These are phyloP conservation scores for Scleroderma citrinum DNA, from an alignment of 768 basidiomycete species.

Conservation along the genomic window DNA sequence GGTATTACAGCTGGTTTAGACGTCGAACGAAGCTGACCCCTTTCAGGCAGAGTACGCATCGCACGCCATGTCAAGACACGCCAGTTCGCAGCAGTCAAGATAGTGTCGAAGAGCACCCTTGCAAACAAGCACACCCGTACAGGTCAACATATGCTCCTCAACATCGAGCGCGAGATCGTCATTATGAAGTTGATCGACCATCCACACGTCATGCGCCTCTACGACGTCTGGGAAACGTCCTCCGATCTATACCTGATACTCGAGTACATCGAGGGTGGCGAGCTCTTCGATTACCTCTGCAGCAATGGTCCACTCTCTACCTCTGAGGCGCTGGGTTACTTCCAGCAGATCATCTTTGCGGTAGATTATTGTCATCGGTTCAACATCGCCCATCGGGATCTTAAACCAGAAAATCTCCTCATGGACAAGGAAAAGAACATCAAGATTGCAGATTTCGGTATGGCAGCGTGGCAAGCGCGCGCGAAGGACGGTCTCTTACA, in stretches of 20 bases:
- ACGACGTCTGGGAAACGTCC: conserved; percentile 96
- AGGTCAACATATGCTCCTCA: conserved; percentile 52
- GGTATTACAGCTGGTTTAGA: conserved; percentile 50
- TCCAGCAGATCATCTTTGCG: conserved; percentile 89
- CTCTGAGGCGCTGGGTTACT: conserved; percentile 75
- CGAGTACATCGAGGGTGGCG: conserved; percentile 92
- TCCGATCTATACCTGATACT: conserved; percentile 85
- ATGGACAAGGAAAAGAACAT: conserved; percentile 79
- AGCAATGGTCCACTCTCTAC: conserved; percentile 64
- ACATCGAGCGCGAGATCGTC: conserved; percentile 90
- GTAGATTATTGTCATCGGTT: conserved; percentile 93
- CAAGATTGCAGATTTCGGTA: conserved; percentile 97
- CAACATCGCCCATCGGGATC: conserved; percentile 89
- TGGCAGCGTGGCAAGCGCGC: conserved; percentile 85
- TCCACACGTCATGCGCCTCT: conserved; percentile 89
- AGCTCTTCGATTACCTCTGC: conserved; percentile 91
- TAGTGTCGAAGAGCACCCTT: conserved; percentile 71
- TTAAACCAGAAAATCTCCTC: conserved; percentile 92
- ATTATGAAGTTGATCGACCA: conserved; percentile 97
- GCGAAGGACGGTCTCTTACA: conserved; percentile 52
- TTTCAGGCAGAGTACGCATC: conserved; percentile 80
- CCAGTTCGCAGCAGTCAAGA: conserved; percentile 91
- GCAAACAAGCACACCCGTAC: conserved; percentile 61
- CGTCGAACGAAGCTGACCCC: neutral
- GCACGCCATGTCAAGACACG: conserved; percentile 85